phyloP scores from a whole-genome alignment of 2,329 filamentous ascomycete species.

The Stemphylium beticola region DNA sequence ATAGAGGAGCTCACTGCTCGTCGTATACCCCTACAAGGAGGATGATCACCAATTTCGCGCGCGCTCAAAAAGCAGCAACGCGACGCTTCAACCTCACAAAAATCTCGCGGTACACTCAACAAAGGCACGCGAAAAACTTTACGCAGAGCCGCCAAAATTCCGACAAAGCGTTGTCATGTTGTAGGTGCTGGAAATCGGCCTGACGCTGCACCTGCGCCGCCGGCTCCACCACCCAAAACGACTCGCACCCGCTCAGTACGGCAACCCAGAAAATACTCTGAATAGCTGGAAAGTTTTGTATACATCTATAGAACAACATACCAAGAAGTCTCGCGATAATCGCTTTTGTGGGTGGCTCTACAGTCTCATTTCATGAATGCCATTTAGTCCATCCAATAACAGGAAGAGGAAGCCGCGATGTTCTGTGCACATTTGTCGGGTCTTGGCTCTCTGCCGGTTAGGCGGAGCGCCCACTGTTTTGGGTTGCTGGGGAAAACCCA shows the following conservation, averaged over 20 bases:
- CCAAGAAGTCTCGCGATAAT: conserved; percentile 1
- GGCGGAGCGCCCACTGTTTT: too few relatives aligned
- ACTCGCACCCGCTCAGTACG: neutral
- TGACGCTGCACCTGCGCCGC: neutral
- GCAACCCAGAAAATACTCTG: neutral
- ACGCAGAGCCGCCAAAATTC: neutral
- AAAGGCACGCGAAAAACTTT: conserved; percentile 1
- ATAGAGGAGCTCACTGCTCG: neutral
- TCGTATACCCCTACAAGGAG: neutral
- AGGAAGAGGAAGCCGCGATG: too few relatives aligned
- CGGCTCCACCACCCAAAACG: neutral
- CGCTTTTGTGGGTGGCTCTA: neutral
- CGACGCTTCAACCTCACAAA: neutral
- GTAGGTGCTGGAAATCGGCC: neutral
- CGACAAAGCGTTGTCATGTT: conserved; percentile 2
- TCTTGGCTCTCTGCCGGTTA: too few relatives aligned
- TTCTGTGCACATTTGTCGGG: too few relatives aligned
- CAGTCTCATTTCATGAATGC: neutral
- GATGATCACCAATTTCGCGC: conserved; percentile 2
- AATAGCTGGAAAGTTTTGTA: neutral
- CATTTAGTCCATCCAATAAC: too few relatives aligned
- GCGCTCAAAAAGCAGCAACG: conserved; percentile 3
- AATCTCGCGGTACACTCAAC: neutral
- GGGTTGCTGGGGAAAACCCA: too few relatives aligned
- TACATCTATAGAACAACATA: neutral